Evolutionary conservation across 495 filamentous ascomycete genomes (phyloP), one percentile per base, ranked within the genome.

Genomic region (Bryoglossum gracile): DNA sequence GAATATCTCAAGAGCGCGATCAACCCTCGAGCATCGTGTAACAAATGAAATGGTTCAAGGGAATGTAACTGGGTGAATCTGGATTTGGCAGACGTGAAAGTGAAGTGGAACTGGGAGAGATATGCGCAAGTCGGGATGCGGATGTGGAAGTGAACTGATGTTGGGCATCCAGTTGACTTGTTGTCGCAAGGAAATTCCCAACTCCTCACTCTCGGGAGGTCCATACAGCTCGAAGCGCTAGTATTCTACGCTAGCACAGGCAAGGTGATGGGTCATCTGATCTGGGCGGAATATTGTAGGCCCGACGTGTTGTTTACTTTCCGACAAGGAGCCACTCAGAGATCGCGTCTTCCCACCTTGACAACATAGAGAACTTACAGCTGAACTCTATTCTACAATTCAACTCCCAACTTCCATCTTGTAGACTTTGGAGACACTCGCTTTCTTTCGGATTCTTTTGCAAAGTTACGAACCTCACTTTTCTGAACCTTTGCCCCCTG

Each of bases 11-110:
- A 25, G 39, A 18, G 17, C 22, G 32, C 36, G 35, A 19, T 49
- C 51, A 49, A 45, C 45, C 40, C 54, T 61, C 48, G 54, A 51
- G 36, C 5, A 33, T 41, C 34, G 18, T 53, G 48, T 52, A 26
- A 52, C 48, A 46, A 53, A 58, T 38, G 50, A 53, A 53, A 14
- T 13, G 2, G 0, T 42, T 18, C 25, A 51, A 26, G 39, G 36
- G 32, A n/a, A n/a, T n/a, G n/a, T n/a, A n/a, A n/a, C n/a, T n/a
- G n/a, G n/a, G n/a, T n/a, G n/a, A n/a, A n/a, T n/a, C n/a, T n/a
- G n/a, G n/a, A n/a, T n/a, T n/a, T n/a, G n/a, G n/a, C n/a, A n/a
- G n/a, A n/a, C n/a, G n/a, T 40, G 45, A 46, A 35, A 26, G 46
- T 21, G 18, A 23, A 23, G 44, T 21, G 43, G 24, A 41, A 43